Evolutionary conservation across 345 rosid genomes (phyloP).

Genomic region (Pelargonium nanum): DNA sequence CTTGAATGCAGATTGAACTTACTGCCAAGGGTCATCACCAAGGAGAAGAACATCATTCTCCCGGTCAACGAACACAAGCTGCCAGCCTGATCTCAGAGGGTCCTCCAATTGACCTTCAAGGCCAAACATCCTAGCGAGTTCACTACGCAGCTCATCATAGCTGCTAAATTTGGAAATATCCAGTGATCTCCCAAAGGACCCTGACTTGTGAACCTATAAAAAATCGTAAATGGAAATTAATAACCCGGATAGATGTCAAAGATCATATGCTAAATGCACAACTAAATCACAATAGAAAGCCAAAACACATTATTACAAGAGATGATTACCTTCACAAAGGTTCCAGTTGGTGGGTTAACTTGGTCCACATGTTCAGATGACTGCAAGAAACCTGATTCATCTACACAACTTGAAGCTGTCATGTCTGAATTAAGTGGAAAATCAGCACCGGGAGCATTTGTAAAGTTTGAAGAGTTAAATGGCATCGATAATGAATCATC

Average conservation of each 20-base stretch:
- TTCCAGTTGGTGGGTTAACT: conserved; percentile 30
- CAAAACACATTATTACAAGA: not conserved
- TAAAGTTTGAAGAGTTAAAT: conserved; percentile 26
- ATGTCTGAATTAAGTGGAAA: conserved; percentile 32
- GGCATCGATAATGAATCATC: conserved; percentile 25
- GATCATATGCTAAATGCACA: not conserved
- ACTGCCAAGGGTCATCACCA: conserved; percentile 48
- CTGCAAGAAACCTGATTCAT: conserved; percentile 43
- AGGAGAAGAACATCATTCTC: conserved; percentile 48
- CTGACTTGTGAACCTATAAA: conserved; percentile 25
- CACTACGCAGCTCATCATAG: conserved; percentile 38
- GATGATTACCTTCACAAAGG: conserved; percentile 42
- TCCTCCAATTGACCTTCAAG: conserved; percentile 48
- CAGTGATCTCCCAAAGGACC: conserved; percentile 44
- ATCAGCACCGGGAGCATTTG: conserved; percentile 24
- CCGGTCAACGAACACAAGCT: conserved; percentile 48
- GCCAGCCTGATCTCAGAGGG: conserved; percentile 53
- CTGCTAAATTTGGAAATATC: conserved; percentile 42
- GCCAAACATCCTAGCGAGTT: conserved; percentile 38
- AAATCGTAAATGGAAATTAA: not conserved
- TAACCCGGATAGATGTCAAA: not conserved
- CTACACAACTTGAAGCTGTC: conserved; percentile 42
- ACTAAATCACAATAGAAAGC: not conserved
- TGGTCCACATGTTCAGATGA: conserved; percentile 41
- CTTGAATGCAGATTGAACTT: conserved; percentile 9